Evolutionary conservation across 805 yeast species (phyloP).

Genomic region (Helenozyma baotianmanensis): DNA sequence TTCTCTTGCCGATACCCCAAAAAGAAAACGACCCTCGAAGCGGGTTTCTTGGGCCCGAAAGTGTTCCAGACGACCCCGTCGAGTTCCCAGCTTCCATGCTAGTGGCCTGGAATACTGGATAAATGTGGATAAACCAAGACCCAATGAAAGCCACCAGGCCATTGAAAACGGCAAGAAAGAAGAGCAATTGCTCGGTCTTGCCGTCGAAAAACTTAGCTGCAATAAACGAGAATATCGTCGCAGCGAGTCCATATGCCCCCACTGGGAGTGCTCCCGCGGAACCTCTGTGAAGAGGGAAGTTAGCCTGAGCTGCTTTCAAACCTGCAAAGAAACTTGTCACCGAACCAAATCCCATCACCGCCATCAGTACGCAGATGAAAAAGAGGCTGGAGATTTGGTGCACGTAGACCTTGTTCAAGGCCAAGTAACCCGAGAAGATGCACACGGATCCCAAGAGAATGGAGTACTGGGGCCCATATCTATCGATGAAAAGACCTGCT

Average conservation of each 20-base stretch:
- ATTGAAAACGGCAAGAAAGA: conserved; percentile 52
- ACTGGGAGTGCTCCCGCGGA: conserved; percentile 67
- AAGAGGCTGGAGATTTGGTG: conserved; percentile 34
- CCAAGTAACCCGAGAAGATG: conserved; percentile 51
- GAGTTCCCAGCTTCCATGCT: conserved; percentile 18
- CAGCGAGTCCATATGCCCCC: conserved; percentile 66
- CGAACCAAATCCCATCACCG: conserved; percentile 61
- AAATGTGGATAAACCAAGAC: conserved; percentile 40
- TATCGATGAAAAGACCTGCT: conserved; percentile 67
- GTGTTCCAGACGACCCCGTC: too few relatives aligned
- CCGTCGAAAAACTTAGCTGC: conserved; percentile 50
- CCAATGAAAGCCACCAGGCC: conserved; percentile 44
- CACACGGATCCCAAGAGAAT: conserved; percentile 51
- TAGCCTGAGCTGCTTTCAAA: conserved; percentile 52
- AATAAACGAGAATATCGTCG: conserved; percentile 56
- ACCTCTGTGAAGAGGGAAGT: conserved; percentile 69
- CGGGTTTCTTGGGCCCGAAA: conserved; percentile 3
- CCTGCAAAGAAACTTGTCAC: conserved; percentile 57
- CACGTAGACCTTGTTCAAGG: conserved; percentile 45
- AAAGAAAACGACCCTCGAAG: conserved; percentile 34
- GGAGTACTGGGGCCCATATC: conserved; percentile 51
- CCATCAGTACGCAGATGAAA: conserved; percentile 46
- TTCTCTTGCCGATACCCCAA: conserved; percentile 37
- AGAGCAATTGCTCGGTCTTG: conserved; percentile 51
- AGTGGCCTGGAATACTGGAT: conserved; percentile 19